Base-by-base conservation (phyloP, 768 basidiomycete species). In the Nevesoporus exiguus region DNA sequence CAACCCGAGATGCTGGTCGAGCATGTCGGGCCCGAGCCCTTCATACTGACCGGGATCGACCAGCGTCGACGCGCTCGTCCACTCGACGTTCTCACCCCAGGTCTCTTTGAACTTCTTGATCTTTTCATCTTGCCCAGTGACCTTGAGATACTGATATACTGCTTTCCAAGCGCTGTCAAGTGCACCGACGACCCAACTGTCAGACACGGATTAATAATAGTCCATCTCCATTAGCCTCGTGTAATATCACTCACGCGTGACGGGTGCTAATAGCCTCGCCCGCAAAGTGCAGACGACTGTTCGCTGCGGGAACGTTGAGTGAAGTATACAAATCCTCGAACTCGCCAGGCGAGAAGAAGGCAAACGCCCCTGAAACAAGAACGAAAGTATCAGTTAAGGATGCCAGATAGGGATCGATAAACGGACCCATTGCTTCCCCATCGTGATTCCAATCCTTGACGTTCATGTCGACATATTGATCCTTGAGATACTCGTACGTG, bases 101-200 rank as follows among this genome's bases (percentile, higher is more conserved):
- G 54, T 25, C 5, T 11, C 30, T 36, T 58, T 55, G 56, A 73
- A 70, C 34, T 52, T 37, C 9, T 50, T 19, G 2, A 48, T 43
- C 46, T 61, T 45, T 17, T 58, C 24, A 14, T 21, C 6, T 19
- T 66, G 56, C 10, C 21, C 29, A 49, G 54, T 49, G 45, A 59
- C 19, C 6, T 54, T 45, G 22, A 67, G 56, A 31, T 67, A 67
- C 19, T 65, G 57, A 25, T 66, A 49, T 7, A 74, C 71, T 0
- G 71, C 71, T 13, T 68, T 62, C 68, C 70, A 73, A 5, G 71
- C 67, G 21, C 71, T 69, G 45, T 75, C 70, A 5, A 77, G 62
- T 58, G 48, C 74, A 10, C 76, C 74, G 15, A 66, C 69, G 9
- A 76, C 65, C 73, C 74, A 76, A 6, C 71, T 72, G 42, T 15